Base-by-base conservation (phyloP, 352 stramenopile genomes). In the Phytopythium delawarense region DNA sequence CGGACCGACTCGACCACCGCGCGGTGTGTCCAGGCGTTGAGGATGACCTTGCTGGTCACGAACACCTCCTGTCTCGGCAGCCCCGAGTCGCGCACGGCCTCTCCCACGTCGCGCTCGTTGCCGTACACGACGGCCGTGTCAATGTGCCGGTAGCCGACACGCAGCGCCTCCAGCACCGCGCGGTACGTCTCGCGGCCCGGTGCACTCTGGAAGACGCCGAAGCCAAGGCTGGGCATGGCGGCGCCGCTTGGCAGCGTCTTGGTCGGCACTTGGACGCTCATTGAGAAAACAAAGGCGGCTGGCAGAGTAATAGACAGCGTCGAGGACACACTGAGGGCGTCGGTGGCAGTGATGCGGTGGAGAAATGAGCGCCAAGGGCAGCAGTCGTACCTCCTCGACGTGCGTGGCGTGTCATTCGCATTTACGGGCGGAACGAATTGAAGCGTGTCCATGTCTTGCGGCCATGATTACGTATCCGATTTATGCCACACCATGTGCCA, bases 51-150 rank as follows among this genome's bases (percentile, higher is more conserved):
- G 60, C 77, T 93, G n/a, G 87, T 95, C 2, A 97, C 54, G 67
- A 96, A 97, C 30, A 97, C 79, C 23, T 94, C 75, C 7, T 82
- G 60, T 16, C 88, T 78, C 8, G 76, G 72, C 8, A 96, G 67
- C 30, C 87, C 78, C 23, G 84, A 89, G 62, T 96, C 88, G 28
- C 58, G 64, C 55, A 92, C 67, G 11, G 75, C 91, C 40, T 69
- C 59, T 23, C 91, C 91, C 15, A 97, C 92, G n/a, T 93, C 87
- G 18, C 51, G 61, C 49, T 97, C 88, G 65, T 98, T 98, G 13
- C 81, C 56, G 67, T 97, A 97, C 4, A 89, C 59, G 35, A 81
- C 76, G 5, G 91, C 91, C 16, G 82, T 93, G 70, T 97, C 91
- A 60, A 98, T 96, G 64, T 96, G 86, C 35, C 91, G 76, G 61